Conservation (phyloP, 805 yeast genomes). For the Starmerella khaoyaiensis region DNA sequence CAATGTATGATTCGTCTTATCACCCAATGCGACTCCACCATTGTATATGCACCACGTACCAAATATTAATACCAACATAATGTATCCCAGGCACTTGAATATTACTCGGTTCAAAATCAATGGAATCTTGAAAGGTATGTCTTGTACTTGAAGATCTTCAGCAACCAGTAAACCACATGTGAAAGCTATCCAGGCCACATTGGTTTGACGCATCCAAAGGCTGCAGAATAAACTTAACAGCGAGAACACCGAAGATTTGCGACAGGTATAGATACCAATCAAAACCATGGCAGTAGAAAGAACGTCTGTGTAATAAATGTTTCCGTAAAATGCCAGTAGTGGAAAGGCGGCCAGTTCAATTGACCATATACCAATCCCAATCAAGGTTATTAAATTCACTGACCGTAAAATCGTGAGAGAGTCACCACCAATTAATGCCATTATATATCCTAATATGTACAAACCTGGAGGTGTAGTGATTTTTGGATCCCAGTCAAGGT, state of each 20-base stretch:
- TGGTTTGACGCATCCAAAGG: conserved; percentile 77
- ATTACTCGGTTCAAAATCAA: neutral
- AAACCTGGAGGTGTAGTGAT: conserved; percentile 97
- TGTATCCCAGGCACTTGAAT: conserved; percentile 10
- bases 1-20: conserved; percentile 68
- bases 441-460: conserved; percentile 33
- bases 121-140: neutral
- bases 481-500: conserved; percentile 66
- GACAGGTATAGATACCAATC: conserved; percentile 29
- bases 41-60: conserved; percentile 47
- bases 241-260: conserved; percentile 28
- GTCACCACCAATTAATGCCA: conserved; percentile 17
- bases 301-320: conserved; percentile 80
- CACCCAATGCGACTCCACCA: conserved; percentile 85
- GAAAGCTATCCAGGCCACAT: conserved; percentile 71
- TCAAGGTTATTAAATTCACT: conserved; percentile 40
- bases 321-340: conserved; percentile 55
- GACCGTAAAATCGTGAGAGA: conserved; percentile 34
- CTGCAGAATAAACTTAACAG: conserved; percentile 49
- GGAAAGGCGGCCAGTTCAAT: conserved; percentile 45
- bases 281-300: conserved; percentile 73
- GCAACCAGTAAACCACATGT: conserved; percentile 24
- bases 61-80: conserved; percentile 36
- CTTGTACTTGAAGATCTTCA: neutral
- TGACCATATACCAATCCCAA: conserved; percentile 3